Base-by-base conservation (phyloP, 768 basidiomycete genomes). In the Cubamyces sp. region DNA sequence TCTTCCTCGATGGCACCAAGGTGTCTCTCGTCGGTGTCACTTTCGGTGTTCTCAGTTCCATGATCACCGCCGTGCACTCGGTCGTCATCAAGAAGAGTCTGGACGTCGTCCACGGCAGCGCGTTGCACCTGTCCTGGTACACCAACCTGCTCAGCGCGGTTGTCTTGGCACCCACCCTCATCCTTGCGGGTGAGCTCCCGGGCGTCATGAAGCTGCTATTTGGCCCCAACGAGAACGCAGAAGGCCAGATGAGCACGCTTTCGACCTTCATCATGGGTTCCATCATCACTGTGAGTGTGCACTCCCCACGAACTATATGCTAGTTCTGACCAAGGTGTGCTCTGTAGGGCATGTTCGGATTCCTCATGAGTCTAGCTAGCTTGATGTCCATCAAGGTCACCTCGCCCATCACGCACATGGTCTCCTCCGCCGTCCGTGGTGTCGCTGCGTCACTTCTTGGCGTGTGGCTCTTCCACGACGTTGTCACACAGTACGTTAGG, bases 351-450 rank as follows among this genome's bases (percentile, higher is more conserved):
- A 77, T 83, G 18, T 77, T 97, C 54, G 96, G 96, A 11, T 98
- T 97, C 82, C 77, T 96, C 68, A 97, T 98, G 86, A 93, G 91
- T 76, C 84, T 98, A 56, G 95, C 96, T 11, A 93, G 92, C 64
- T 78, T 96, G 63, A 81, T 98, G 30, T 95, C 92, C 25, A 97
- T 98, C 81, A 96, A 98, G 74, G 91, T 98, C 64, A 98, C 96
- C 8, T 96, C 94, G 1, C 96, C 96, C 15, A 94, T 98, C 73
- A 96, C 96, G 2, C 96, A 98, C 74, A 98, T 98, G 96, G 79
- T 97, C 26, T 96, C 94, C 3, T 94, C 94, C 12, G 96, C 96
- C 19, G 93, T 96, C 4, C 90, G 96, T 56, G 95, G 96, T 18
- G 96, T 98, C 26, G 87, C 94, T 0, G 92, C 90, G n/a, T 92